Percentiles rank a stretch among this genome's conserved stretches.
These are phyloP conservation scores for Colletotrichum spinosum DNA, from an alignment of 2,329 filamentous ascomycete genomes.

Conservation along the genomic window DNA sequence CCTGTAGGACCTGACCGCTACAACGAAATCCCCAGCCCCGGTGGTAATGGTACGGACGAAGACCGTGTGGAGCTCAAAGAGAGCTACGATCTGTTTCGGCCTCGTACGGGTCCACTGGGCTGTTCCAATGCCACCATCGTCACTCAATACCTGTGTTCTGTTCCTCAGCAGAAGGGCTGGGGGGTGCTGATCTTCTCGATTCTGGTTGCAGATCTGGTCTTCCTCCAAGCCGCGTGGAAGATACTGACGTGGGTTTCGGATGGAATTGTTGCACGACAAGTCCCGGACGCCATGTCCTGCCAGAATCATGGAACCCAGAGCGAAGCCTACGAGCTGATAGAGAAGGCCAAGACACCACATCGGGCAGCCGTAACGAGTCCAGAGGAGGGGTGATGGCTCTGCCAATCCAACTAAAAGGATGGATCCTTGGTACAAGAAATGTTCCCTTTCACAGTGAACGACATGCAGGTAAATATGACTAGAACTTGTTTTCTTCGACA, in stretches of 20 bases:
- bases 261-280: not conserved
- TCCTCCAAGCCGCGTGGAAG: constrained; percentile 10
- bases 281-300: not conserved
- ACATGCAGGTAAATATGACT: too few species aligned
- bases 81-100: not conserved
- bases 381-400: too few species aligned
- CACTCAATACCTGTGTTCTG: constrained; percentile 3
- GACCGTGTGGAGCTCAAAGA: not conserved
- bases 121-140: constrained; percentile 3
- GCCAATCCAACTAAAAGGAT: too few species aligned
- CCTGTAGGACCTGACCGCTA: not conserved
- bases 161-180: not conserved
- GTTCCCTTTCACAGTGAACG: too few species aligned
- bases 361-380: too few species aligned
- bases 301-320: not conserved
- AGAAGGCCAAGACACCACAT: too few species aligned
- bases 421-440: too few species aligned
- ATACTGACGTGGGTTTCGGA: not conserved
- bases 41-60: not conserved
- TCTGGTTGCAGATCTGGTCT: not conserved
- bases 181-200: constrained; percentile 2
- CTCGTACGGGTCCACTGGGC: not conserved
- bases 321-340: too few species aligned
- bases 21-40: not conserved
- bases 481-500: too few species aligned